phyloP scores from a whole-genome alignment of 176 grass and related monocot genomes.

The Carex parvula region DNA sequence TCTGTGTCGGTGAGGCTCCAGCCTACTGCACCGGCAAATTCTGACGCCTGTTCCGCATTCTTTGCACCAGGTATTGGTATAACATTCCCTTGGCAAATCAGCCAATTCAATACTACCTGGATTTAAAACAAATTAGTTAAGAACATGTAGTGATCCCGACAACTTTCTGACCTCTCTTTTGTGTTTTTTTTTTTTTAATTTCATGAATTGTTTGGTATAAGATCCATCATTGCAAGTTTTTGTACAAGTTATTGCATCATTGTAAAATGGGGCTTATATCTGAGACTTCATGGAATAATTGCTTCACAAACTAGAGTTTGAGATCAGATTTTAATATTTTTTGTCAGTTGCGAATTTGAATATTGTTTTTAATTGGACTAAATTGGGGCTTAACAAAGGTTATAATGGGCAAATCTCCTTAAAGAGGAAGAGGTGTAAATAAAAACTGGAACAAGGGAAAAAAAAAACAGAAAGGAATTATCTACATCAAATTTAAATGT shows the following conservation, averaged over 20 bases:
- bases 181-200: background rate
- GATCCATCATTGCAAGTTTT: background rate
- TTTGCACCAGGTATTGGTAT: constrained; percentile 92
- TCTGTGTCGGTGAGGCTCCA: constrained; percentile 56
- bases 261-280: background rate
- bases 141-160: background rate
- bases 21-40: constrained; percentile 48
- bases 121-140: background rate
- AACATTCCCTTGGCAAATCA: constrained; percentile 81
- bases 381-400: background rate
- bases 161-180: background rate
- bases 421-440: background rate
- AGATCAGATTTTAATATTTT: background rate
- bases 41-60: constrained; percentile 56
- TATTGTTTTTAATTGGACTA: background rate
- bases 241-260: background rate
- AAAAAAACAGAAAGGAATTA: background rate
- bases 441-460: background rate
- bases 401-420: background rate
- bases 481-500: constrained; percentile 1
- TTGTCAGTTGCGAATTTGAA: background rate
- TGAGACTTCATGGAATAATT: background rate
- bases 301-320: background rate
- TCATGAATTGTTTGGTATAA: background rate
- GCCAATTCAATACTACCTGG: constrained; percentile 89